Base-by-base conservation (phyloP, 2,329 filamentous ascomycete species). In the Neofusicoccum parvum region DNA sequence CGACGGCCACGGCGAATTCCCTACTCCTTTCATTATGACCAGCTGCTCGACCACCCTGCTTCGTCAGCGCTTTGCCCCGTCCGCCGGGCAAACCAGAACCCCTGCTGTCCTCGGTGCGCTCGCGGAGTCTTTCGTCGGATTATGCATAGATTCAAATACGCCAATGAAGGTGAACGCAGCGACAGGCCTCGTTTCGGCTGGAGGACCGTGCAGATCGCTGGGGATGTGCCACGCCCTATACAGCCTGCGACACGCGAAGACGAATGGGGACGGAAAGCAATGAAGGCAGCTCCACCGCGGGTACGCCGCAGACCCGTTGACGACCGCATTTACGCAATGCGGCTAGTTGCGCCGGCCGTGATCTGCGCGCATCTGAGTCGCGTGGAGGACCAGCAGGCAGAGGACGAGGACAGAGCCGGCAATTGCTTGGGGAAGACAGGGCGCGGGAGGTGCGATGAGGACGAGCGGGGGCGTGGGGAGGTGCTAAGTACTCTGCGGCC, bases 291-390 rank as follows among this genome's bases (percentile, higher is more conserved):
- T 59, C 54, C 41, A 59, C 54, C 54, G 54, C 54, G 54, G 54
- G 54, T 39, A 12, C 54, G 54, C 54, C 54, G 54, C 54, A 59
- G 23, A 37, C 39, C n/a, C 5, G 45, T 39, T 39, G 17, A 45
- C 54, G 54, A 59, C 54, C 54, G 54, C 54, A 39, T 59, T 59
- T 59, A 46, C 54, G 54, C 54, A 59, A 59, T 59, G 39, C 39
- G 54, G 54, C 54, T 45, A 59, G 54, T 32, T 23, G 41, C 41
- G 23, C 20, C 54, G n/a, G 23, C 23, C 14, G 54, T 34, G 54
- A 59, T 59, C 54, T 59, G 54, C 54, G 23, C 34, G 54, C 14
- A 34, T 45, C 27, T 46, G 54, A 59, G n/a, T 46, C 54, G 54
- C 41, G 39, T 59, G 54, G 54, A 46, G 53, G 43, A 15, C 11